These are phyloP conservation scores for Podaxis sp. DNA, from an alignment of 768 basidiomycete species.

Conservation along the genomic window DNA sequence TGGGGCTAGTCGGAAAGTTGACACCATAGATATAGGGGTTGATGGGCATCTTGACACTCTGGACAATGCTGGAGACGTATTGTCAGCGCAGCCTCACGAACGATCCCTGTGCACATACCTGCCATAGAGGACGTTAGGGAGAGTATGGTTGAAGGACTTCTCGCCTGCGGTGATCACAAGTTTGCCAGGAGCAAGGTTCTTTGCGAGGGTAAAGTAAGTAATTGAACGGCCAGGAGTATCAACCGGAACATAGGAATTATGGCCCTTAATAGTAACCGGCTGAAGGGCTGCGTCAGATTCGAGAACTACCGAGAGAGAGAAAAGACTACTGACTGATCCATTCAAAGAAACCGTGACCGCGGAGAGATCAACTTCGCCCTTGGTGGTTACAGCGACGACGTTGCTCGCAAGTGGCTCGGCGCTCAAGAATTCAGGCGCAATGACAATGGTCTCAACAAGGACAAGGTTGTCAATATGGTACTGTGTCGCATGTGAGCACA, in stretches of 20 bases:
- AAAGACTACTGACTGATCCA: conserved; percentile 30
- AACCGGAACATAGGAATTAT: conserved; percentile 39
- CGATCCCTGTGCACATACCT: conserved; percentile 27
- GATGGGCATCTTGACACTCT: conserved; percentile 37
- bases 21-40: conserved; percentile 52
- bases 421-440: conserved; percentile 48
- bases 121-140: conserved; percentile 43
- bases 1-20: conserved; percentile 49
- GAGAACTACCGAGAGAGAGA: background rate
- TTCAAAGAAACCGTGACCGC: conserved; percentile 37
- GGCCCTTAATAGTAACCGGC: conserved; percentile 33
- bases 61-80: conserved; percentile 33
- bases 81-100: background rate
- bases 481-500: conserved; percentile 18
- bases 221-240: conserved; percentile 48
- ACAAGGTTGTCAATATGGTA: conserved; percentile 54
- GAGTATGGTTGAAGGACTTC: conserved; percentile 37
- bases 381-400: conserved; percentile 48
- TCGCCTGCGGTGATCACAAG: conserved; percentile 43
- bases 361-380: conserved; percentile 45
- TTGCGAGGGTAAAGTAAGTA: conserved; percentile 46
- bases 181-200: conserved; percentile 39
- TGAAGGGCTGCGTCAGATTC: conserved; percentile 15
- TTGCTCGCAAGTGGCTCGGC: conserved; percentile 51
- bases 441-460: conserved; percentile 44